A percentile compares a stretch with the other conserved stretches of the same genome.
Evolutionary conservation across 495 filamentous ascomycete species (phyloP).

Genomic region (Podospora pseudopauciseta): DNA sequence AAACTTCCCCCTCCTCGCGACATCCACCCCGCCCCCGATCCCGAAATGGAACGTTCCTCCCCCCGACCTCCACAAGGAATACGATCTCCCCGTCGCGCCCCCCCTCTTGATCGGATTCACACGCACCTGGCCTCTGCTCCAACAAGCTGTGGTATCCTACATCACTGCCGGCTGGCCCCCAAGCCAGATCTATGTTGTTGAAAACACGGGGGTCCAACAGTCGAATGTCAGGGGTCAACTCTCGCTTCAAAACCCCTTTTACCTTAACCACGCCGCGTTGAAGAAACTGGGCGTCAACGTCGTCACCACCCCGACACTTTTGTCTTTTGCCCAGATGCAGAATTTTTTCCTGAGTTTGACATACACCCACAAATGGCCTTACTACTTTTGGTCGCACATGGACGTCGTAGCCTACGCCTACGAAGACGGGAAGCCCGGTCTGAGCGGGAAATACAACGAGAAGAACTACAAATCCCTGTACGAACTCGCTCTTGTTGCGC

Average conservation of each 20-base stretch:
- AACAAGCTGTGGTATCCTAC: conserved; percentile 57
- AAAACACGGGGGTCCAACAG: conserved; percentile 61
- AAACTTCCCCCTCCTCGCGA: conserved; percentile 39
- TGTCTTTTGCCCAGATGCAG: conserved; percentile 61
- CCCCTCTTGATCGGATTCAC: conserved; percentile 61
- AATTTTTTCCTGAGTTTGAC: conserved; percentile 57
- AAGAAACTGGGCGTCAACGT: conserved; percentile 54
- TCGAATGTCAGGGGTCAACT: conserved; percentile 51
- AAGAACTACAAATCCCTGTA: conserved; percentile 45
- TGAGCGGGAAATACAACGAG: conserved; percentile 34
- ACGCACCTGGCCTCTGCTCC: conserved; percentile 55
- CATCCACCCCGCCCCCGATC: conserved; percentile 38
- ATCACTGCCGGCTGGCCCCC: conserved; percentile 61
- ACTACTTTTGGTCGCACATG: conserved; percentile 60
- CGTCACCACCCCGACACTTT: conserved; percentile 53
- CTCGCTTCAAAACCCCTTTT: conserved; percentile 59
- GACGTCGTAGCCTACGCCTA: conserved; percentile 53
- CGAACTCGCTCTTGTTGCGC: conserved; percentile 41
- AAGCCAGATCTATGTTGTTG: conserved; percentile 57
- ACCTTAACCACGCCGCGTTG: conserved; percentile 53
- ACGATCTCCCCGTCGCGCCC: conserved; percentile 37
- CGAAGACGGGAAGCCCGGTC: conserved; percentile 39
- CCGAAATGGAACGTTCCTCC: conserved; percentile 41
- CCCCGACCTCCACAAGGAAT: conserved; percentile 32
- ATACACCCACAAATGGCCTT: conserved; percentile 53